phyloP scores from a whole-genome alignment of 169 alveolate species.

The Eimeria brunetti region DNA sequence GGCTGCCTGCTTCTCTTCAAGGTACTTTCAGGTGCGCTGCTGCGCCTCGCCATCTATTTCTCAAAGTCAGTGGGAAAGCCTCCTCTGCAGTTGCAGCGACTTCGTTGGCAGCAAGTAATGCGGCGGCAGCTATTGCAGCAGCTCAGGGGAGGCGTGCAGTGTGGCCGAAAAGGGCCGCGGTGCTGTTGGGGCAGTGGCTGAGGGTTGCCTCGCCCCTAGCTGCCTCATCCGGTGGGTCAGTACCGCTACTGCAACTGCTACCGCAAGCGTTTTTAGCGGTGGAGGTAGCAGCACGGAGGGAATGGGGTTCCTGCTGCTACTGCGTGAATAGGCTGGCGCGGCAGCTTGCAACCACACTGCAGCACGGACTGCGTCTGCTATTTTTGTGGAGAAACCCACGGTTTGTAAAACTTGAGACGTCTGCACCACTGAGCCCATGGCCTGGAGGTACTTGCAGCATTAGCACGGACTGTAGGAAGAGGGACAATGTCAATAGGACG shows the following conservation, averaged over 20 bases:
- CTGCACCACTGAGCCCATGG: not conserved
- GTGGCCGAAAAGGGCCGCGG: not conserved
- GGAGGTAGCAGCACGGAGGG: not conserved
- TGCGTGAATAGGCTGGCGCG: not conserved
- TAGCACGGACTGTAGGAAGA: not conserved
- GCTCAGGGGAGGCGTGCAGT: not conserved
- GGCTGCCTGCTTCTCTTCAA: not conserved
- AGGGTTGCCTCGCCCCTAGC: not conserved
- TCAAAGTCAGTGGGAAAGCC: not conserved
- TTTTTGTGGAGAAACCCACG: not conserved
- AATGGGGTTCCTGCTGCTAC: not conserved
- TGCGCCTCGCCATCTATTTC: not conserved
- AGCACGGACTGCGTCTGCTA: slow-evolving; percentile 20
- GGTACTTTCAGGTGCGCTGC: not conserved
- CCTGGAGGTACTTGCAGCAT: not conserved
- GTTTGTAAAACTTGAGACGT: not conserved
- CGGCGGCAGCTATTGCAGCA: not conserved
- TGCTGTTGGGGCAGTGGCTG: not conserved
- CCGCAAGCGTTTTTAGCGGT: not conserved
- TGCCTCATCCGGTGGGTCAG: not conserved
- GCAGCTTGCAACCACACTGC: not conserved
- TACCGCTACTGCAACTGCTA: slow-evolving; percentile 17
- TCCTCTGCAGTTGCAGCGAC: not conserved
- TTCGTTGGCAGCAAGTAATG: not conserved
- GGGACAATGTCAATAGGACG: not conserved